Base-by-base conservation (phyloP, 805 yeast genomes). In the Maudiozyma bulderi region DNA sequence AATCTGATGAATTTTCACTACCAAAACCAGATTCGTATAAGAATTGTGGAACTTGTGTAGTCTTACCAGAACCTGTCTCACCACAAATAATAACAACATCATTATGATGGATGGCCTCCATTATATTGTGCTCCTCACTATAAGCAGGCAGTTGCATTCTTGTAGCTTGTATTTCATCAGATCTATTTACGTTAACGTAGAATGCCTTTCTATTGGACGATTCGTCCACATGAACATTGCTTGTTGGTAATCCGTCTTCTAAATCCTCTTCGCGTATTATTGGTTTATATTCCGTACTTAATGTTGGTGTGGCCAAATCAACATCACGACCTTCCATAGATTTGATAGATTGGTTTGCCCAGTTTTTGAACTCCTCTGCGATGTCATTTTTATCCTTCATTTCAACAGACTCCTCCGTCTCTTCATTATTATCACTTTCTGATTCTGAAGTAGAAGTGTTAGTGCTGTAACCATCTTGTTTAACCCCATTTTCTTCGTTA, bases 61-160 rank as follows among this genome's bases (percentile, higher is more conserved):
- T 93, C 65, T 93, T 93, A 68, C 99, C 99, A 2, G 97, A 89
- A 58, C 99, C 99, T 0, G 99, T 93, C 59, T 90, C 98, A 73
- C 99, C 99, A 70, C 97, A 91, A 29, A 93, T 75, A 11, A 93
- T 83, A 0, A 90, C 81, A 52, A 91, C 84, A 59, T 90, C 96
- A 60, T 91, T 86, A 59, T 91, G 95, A 62, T 86, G 86, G 46
- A 93, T 78, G 1, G 96, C 95, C 64, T 93, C 99, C 97, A 93
- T 88, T 45, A 93, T 86, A 48, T 81, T 73, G 63, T 87, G 95
- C 60, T 93, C 99, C 65, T 88, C 95, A 6, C 83, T 83, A 53
- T 78, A 85, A 0, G 93, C 97, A 0, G 99, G 99, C 15, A 93
- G 70, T 47, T 80, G 75, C 68, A 81, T 71, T 53, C 99, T 73